Base-by-base conservation (phyloP, 208 protist genomes). In the Kentomonas sorsogonicus region DNA sequence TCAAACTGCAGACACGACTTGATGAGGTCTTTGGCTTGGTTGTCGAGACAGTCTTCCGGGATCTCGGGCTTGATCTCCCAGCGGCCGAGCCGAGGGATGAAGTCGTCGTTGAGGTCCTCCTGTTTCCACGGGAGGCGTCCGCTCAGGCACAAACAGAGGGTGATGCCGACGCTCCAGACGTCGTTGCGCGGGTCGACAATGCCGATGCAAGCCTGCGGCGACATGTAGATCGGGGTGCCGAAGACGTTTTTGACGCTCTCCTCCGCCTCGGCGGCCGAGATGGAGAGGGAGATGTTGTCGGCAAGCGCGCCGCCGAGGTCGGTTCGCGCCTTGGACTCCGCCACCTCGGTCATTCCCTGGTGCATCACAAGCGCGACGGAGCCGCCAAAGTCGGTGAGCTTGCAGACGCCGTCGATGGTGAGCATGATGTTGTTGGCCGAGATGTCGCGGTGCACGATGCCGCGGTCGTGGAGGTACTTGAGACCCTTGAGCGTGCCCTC, bases 181-280 rank as follows among this genome's bases (percentile, higher is more conserved):
- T 94, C 86, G 50, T 79, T 88, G 22, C 72, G 69, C 2, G 61
- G 63, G 50, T 86, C 61, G 43, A 81, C 71, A 18, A 78, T 38
- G 20, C 83, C 86, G 15, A 53, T 40, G 41, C 80, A 88, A 2
- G 83, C 83, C 62, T 94, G 69, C 20, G 86, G 86, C 0, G 86
- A 87, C 80, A 94, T 89, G 57, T 80, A 94, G 18, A 83, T 31
- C 2, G 86, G 83, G 0, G 83, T 91, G 26, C 86, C 86, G 26
- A 79, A 78, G 0, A 86, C 65, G 1, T 55, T 22, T 16, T 34
- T 34, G 6, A 38, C 23, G 0, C 50, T 26, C 26, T 20, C 25
- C 43, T 23, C 23, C 23, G 0, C 31, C 22, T 34, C 0, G 23
- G 44, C 23, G 4, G 45, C 31, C 44, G 39, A 25, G 41, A 31